phyloP scores from a whole-genome alignment of 257 asterid species.

The Solanum peruvianum region DNA sequence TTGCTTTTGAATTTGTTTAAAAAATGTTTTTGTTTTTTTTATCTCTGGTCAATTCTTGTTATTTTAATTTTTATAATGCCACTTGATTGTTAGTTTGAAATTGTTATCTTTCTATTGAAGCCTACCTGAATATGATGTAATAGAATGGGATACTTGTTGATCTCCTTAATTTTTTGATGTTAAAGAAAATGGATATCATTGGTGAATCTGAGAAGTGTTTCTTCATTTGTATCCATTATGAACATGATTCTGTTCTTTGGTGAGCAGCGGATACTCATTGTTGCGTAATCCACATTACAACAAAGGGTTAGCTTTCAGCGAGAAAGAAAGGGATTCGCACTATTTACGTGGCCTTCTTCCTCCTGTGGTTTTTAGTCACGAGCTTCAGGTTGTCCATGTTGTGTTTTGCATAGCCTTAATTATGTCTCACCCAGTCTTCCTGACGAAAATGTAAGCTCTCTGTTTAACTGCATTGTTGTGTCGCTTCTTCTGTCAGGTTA shows the following conservation, averaged over 20 bases:
- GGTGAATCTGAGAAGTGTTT: background rate
- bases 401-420: background rate
- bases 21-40: background rate
- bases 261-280: slow-evolving; percentile 83
- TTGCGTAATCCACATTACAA: slow-evolving; percentile 96
- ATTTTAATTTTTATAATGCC: background rate
- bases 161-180: background rate
- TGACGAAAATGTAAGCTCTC: background rate
- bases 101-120: background rate
- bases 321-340: slow-evolving; percentile 95
- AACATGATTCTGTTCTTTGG: background rate
- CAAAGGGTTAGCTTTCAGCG: slow-evolving; percentile 89
- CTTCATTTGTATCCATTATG: background rate
- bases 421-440: background rate
- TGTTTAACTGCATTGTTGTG: background rate
- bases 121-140: background rate
- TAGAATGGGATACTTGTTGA: background rate
- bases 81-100: background rate
- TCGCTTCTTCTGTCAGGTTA: slow-evolving; percentile 36
- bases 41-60: background rate
- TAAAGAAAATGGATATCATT: background rate
- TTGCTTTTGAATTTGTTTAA: background rate
- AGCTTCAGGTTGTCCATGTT: slow-evolving; percentile 50
- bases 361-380: slow-evolving; percentile 65
- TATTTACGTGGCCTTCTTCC: slow-evolving; percentile 96